Percentiles rank a stretch among this genome's conserved stretches.
Conservation (phyloP, 2,329 filamentous ascomycete species). For the Cladophialophora chaetospira region DNA sequence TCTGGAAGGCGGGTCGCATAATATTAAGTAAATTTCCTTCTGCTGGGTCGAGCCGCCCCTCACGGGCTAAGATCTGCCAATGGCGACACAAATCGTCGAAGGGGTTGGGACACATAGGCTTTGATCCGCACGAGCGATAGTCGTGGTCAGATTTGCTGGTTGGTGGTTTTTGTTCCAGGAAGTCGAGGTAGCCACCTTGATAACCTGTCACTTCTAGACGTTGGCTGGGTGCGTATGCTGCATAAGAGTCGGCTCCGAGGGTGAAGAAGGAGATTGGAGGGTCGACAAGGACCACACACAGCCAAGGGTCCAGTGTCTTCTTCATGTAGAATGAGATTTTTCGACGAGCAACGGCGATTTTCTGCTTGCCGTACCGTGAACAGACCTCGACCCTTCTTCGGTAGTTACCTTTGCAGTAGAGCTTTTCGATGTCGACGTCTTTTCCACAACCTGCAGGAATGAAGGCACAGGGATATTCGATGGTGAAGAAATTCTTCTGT, state of each 20-base stretch:
- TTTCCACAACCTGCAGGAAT: constrained; percentile 25
- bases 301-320: constrained; percentile 27
- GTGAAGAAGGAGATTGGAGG: constrained; percentile 29
- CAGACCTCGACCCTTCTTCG: constrained; percentile 29
- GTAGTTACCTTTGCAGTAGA: constrained; percentile 31
- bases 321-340: constrained; percentile 32
- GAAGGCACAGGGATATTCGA: constrained; percentile 30
- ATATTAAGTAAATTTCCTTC: constrained; percentile 22
- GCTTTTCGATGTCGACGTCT: constrained; percentile 29
- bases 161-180: constrained; percentile 23
- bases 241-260: constrained; percentile 23
- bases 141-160: constrained; percentile 23
- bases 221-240: constrained; percentile 20
- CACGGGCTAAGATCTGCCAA: constrained; percentile 26
- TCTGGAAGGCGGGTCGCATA: constrained; percentile 30
- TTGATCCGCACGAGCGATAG: constrained; percentile 24
- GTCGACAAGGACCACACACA: constrained; percentile 30
- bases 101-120: constrained; percentile 24
- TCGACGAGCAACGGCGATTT: constrained; percentile 28
- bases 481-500: constrained; percentile 27
- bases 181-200: constrained; percentile 31
- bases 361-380: constrained; percentile 25
- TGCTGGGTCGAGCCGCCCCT: constrained; percentile 17
- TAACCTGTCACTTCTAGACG: constrained; percentile 25
- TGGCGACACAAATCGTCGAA: constrained; percentile 31